These are phyloP conservation scores for Calonectria henricotiae DNA, from an alignment of 2,329 filamentous ascomycete genomes.

Conservation along the genomic window DNA sequence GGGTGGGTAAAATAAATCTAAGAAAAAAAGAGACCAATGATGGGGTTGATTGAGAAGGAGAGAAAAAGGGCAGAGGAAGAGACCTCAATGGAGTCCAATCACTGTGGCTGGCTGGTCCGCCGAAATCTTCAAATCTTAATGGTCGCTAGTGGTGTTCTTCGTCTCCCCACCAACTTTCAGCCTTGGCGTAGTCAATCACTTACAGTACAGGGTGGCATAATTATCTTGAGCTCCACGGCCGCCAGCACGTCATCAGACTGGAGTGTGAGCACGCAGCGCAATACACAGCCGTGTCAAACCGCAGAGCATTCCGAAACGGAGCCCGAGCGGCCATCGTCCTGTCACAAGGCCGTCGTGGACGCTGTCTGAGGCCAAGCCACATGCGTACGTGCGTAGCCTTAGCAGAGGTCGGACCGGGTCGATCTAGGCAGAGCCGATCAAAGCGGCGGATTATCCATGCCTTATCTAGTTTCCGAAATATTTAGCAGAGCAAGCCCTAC, in stretches of 20 bases:
- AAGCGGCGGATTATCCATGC: background rate
- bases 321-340: background rate
- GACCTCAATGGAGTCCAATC: background rate
- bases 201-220: background rate
- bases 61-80: background rate
- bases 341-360: background rate
- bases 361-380: background rate
- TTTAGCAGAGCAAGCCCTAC: background rate
- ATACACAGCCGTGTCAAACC: background rate
- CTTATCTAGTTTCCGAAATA: background rate
- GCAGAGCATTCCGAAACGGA: background rate
- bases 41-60: no score
- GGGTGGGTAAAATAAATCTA: background rate
- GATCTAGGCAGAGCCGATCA: background rate
- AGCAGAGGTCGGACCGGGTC: background rate
- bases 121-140: background rate
- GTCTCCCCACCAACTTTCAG: background rate
- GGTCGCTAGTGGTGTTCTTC: background rate
- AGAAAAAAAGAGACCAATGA: background rate
- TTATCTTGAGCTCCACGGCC: background rate
- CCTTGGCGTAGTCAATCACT: background rate
- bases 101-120: no score
- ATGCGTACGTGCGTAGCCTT: background rate
- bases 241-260: background rate
- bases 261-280: conserved; percentile 3